Conservation (phyloP, 768 basidiomycete species). For the Cystofilobasidium bisporidii region DNA sequence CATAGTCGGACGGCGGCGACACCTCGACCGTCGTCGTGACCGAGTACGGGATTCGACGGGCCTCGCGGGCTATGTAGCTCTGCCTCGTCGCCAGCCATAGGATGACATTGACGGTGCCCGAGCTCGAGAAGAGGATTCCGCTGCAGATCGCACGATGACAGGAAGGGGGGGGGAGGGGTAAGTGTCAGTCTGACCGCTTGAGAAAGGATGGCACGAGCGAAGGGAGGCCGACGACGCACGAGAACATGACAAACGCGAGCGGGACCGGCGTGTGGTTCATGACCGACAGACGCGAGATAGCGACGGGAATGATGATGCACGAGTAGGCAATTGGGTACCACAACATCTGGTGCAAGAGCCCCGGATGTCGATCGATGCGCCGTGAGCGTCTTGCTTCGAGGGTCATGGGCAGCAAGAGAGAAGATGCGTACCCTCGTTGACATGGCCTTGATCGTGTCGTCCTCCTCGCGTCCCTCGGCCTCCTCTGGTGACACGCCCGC, state of each 20-base stretch:
- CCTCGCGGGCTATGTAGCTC: neutral
- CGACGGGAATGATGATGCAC: neutral
- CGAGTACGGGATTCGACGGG: neutral
- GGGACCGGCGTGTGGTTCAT: slow-evolving; percentile 3
- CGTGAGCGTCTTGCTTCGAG: neutral
- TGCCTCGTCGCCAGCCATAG: neutral
- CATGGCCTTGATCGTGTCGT: neutral
- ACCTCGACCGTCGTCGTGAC: neutral
- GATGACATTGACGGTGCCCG: slow-evolving; percentile 4
- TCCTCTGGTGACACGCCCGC: too few species aligned
- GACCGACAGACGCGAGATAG: neutral
- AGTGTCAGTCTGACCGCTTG: too few species aligned
- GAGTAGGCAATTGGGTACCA: neutral
- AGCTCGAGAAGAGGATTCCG: neutral
- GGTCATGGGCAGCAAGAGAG: neutral
- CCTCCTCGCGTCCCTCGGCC: too few species aligned
- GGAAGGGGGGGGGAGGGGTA: too few species aligned
- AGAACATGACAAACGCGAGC: neutral
- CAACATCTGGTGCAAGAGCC: too few species aligned
- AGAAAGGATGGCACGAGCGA: too few species aligned
- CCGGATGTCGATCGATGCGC: neutral
- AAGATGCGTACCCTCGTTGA: neutral
- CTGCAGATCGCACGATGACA: too few species aligned
- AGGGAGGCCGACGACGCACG: neutral
- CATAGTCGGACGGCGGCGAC: neutral